Evolutionary conservation across 2,329 filamentous ascomycete genomes (phyloP), one percentile per base, ranked within the genome.

Genomic region (Fusarium floridanum): DNA sequence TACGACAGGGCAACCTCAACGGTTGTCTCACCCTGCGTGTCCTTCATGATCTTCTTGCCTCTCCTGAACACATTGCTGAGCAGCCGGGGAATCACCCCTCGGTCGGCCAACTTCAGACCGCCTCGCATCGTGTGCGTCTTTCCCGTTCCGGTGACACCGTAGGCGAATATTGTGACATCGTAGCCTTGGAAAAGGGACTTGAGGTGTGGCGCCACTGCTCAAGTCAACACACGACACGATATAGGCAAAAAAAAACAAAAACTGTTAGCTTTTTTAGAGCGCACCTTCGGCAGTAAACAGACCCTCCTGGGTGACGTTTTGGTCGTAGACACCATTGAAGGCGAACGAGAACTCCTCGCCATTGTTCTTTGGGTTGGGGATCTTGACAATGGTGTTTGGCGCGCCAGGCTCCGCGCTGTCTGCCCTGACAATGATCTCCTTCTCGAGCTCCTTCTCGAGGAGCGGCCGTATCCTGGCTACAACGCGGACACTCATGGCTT

Each of bases 91-190:
- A 98, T 98, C 43, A 97, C 93, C 71, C 95, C 95, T 77, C 95
- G 90, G 66, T 98, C 95, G 6, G 93, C 92, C 65, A 98, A 87
- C 81, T 93, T 94, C 83, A 97, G 90, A 43, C 95, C 95, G 75
- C 95, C 95, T 74, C 95, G 92, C 95, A 98, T 98, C 4, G 95
- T 98, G 84, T 98, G 94, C 69, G 95, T 98, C 85, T 98, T 98
- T 66, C 95, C 95, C 0, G 95, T 97, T 56, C 95, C 95, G 0
- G 95, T 98, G 69, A 96, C 94, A 70, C 95, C 95, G 81, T 98
- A 98, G 32, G 95, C 95, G 80, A 98, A 98, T 67, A 98, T 90
- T 12, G 95, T 97, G 48, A 96, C 90, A 84, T 97, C 94, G 80
- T 95, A 91, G 67, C 94, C 97, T 83, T 92, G 92, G 85, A 98